Base-by-base conservation (phyloP, 192 early-diverging fungal species). In the Podila verticillata region DNA sequence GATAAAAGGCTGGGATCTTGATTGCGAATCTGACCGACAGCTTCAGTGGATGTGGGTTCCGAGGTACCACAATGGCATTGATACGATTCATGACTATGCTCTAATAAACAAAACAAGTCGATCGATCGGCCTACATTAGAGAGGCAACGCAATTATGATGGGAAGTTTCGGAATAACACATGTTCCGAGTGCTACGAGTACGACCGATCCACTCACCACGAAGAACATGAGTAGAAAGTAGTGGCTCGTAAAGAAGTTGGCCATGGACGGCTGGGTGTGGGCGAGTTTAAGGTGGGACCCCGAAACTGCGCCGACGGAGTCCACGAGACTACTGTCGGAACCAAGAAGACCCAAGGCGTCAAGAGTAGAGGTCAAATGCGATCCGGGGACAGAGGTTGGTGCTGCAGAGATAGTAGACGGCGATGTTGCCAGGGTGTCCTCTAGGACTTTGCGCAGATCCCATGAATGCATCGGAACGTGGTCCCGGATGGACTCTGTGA, bases 61-160 rank as follows among this genome's bases (percentile, higher is more conserved):
- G 75, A 31, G 85, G 85, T 0, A 83, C 71, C 9, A 86, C 83
- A 63, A 86, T 86, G 13, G 85, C 85, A 66, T 86, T 83, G 48
- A 86, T 86, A 49, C 85, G 74, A 72, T 86, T 86, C 54, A 84
- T 59, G 17, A 86, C 70, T 36, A 86, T 80, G 51, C 73, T 84
- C 85, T 86, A 48, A 48, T 31, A 31, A 54, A 22, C 64, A 66
- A 29, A 26, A 7, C 19, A 6, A 60, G 66, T 59, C 51, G 8
- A 32, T 48, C 19, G 12, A 34, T 65, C 47, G 9, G 34, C 32
- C 19, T 26, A 30, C 28, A 49, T 30, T 54, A 54, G 51, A 12
- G 3, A 57, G 3, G 2, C 20, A 31, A 54, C 19, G 9, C n/a
- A 47, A n/a, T 28, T 28, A 22, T 62, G 31, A 54, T 54, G 51